Conservation (phyloP, 371 early-diverging fungal genomes). For the Catenaria anguillulae region DNA sequence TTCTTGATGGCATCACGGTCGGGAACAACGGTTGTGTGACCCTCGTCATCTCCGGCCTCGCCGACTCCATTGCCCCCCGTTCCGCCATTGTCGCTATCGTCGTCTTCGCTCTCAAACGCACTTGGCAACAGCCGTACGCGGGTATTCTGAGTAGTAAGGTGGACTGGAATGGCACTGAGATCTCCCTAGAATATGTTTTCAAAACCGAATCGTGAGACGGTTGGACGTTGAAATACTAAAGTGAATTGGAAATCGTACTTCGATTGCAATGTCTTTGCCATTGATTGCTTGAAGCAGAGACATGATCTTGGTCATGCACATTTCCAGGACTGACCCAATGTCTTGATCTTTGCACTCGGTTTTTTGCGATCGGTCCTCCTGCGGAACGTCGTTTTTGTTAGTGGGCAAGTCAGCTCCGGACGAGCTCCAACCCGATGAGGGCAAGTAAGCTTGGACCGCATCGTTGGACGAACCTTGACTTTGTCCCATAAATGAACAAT, state of each 20-base stretch:
- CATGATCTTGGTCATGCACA: constrained; percentile 26
- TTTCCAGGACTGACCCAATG: constrained; percentile 22
- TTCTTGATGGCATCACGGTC: constrained; percentile 43
- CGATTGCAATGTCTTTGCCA: constrained; percentile 28
- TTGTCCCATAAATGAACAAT: constrained; percentile 33
- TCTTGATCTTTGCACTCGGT: constrained; percentile 17
- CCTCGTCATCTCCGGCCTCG: constrained; percentile 27
- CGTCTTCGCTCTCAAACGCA: constrained; percentile 27
- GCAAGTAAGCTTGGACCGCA: no score
- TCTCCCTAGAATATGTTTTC: constrained; percentile 14
- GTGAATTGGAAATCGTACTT: constrained; percentile 24
- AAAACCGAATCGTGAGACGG: background rate
- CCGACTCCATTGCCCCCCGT: background rate
- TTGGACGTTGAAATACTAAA: no score
- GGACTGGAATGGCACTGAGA: constrained; percentile 25
- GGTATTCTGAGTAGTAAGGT: constrained; percentile 30
- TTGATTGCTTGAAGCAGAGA: constrained; percentile 18
- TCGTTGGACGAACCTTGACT: background rate
- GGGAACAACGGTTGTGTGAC: constrained; percentile 21
- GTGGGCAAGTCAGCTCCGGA: no score
- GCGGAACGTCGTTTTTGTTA: background rate
- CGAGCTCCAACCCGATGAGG: no score
- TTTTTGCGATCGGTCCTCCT: constrained; percentile 14
- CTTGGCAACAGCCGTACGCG: constrained; percentile 33
- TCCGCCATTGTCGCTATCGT: background rate